Evolutionary conservation across 129 eudicot species (phyloP).

Genomic region (Saposhnikovia divaricata): DNA sequence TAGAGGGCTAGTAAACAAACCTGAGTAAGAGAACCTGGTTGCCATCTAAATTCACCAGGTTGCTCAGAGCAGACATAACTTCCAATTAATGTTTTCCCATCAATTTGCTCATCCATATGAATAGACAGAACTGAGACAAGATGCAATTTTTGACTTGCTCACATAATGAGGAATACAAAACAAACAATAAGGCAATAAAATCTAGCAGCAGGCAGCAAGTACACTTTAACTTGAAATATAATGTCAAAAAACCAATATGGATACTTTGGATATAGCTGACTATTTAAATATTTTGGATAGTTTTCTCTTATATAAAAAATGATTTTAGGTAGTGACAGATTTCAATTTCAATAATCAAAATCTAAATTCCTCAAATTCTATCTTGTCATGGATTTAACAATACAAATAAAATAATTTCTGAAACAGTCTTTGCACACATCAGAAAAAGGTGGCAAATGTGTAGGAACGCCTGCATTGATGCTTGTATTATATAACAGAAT

Average conservation of each 20-base stretch:
- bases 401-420: not conserved
- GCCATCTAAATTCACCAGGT: constrained; percentile 99
- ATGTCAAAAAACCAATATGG: not conserved
- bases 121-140: constrained; percentile 50
- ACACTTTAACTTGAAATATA: not conserved
- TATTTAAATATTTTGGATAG: too few species aligned
- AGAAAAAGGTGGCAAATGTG: not conserved
- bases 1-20: constrained; percentile 24
- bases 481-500: not conserved
- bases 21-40: constrained; percentile 99
- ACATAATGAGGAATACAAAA: not conserved
- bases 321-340: not conserved
- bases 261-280: not conserved
- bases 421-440: not conserved
- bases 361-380: not conserved
- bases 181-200: not conserved
- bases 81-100: constrained; percentile 84
- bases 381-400: not conserved
- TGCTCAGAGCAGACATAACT: constrained; percentile 88
- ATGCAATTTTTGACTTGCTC: not conserved
- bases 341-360: not conserved
- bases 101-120: constrained; percentile 99
- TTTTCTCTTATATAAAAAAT: not conserved
- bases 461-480: not conserved
- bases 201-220: not conserved